Evolutionary conservation across 345 rosid genomes (phyloP), one percentile per base, ranked within the genome.

Genomic region (Erysimum cheiranthoides): DNA sequence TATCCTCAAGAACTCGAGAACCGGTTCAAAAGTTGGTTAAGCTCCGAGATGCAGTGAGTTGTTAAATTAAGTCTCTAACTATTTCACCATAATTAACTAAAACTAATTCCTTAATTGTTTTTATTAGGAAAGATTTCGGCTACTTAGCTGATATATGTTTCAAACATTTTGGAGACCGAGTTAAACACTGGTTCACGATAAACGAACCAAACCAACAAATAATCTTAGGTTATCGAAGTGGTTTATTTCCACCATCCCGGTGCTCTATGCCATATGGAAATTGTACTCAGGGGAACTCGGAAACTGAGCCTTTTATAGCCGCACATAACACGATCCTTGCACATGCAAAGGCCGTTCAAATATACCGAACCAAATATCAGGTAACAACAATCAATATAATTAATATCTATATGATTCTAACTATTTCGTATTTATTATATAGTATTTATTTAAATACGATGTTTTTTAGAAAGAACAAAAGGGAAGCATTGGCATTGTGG

Each of bases 21-120:
- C 49, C 87, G 87, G 81, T 93, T 89, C 61, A 82, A 89, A 68
- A 84, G 84, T 40, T 91, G 98, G 98, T 85, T 91, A 68, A 91
- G 87, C 79, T 82, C 86, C 8, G 63, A 82, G 66, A 72, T 85
- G 72, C 86, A 77, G 96, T 89, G 57, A 79, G 87, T 64, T 30
- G 2, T 25, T 71, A 21, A 4, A 38, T 34, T 36, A 35, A 35
- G 6, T 4, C 21, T 16, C 54, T 65, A 50, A 13, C 16, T 10
- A 30, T 25, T 30, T 46, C 17, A 56, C 47, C 10, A 56, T n/a
- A n/a, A 11, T 10, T 47, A 64, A 38, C 1, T 32, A 21, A 66
- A 76, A 30, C 47, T 56, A 5, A 49, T 40, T 9, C 3, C 0
- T 12, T 27, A 10, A 3, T 31, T 39, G 0, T 38, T 8, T 64